Evolutionary conservation across 2,329 filamentous ascomycete genomes (phyloP), one percentile per base, ranked within the genome.

Genomic region (Ilyonectria destructans): DNA sequence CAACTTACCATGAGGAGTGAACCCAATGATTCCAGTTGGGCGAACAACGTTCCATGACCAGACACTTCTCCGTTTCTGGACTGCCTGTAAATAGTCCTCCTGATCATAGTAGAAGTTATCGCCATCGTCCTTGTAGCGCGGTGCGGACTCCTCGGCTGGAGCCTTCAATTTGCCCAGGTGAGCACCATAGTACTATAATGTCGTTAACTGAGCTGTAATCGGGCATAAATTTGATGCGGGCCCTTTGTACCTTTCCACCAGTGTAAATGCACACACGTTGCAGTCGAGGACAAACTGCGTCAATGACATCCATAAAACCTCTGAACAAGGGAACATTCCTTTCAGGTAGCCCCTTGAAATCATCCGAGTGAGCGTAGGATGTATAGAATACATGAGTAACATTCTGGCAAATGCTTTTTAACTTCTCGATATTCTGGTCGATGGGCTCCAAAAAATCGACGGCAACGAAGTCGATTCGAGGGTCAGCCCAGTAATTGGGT

Each of bases 331-430:
- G 40, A 15, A 43, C 17, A n/a, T 43, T 43, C 40, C 3, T 17
- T n/a, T 43, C 40, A 43, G 40, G 40, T 4, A 43, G 40, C 10
- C 40, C 40, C 17, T 43, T 43, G 40, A 43, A 43, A 43, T n/a
- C 17, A n/a, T 43, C 40, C 3, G 40, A 43, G 17, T 43, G 40
- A n/a, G 40, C 40, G 40, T 43, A 43, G 10, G 40, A 15, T 17
- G 40, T 43, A 43, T 43, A 43, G 17, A 43, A 43, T 43, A 43
- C 40, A 43, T 43, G 40, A n/a, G 40, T 43, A 43, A 43, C 40
- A n/a, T 43, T 37, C 33, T 37, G 33, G 33, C 33, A 37, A 37
- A 37, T 37, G 33, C 10, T 15, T 37, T 37, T 37, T 10, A 37
- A 37, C 33, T 37, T 37, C 5, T 37, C 33, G 33, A 37, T 37